Conservation (phyloP, 1,139 yeast genomes). For the Taphrina betulina region DNA sequence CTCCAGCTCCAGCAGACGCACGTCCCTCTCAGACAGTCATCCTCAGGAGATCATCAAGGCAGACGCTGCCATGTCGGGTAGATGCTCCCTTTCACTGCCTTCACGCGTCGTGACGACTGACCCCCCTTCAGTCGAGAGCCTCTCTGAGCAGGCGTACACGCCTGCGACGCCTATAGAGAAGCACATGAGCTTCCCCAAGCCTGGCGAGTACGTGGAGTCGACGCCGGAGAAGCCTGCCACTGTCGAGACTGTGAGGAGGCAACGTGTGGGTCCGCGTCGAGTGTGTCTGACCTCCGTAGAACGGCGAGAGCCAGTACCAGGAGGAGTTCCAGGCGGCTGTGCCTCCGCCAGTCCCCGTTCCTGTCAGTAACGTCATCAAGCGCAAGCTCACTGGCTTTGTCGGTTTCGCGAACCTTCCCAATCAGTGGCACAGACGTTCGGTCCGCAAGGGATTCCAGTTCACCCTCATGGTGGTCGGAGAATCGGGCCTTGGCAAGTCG, state of each 20-base stretch:
- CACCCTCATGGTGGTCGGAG: constrained; percentile 84
- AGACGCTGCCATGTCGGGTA: too few relatives aligned
- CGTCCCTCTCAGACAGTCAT: too few relatives aligned
- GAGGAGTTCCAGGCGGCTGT: constrained; percentile 19
- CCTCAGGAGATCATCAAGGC: too few relatives aligned
- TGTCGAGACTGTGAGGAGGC: too few relatives aligned
- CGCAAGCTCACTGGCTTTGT: constrained; percentile 60
- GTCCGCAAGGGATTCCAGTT: constrained; percentile 91
- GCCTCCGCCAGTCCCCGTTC: constrained; percentile 20
- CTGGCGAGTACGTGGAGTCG: too few relatives aligned
- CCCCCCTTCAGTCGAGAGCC: constrained; percentile 13
- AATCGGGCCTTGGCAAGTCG: constrained; percentile 89
- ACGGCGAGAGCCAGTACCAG: neutral
- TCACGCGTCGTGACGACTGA: too few relatives aligned
- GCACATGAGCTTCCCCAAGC: neutral
- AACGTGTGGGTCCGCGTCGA: too few relatives aligned
- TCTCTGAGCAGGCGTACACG: constrained; percentile 3
- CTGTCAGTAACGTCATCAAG: constrained; percentile 20
- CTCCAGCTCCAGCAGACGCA: too few relatives aligned
- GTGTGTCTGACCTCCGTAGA: neutral
- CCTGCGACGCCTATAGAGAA: constrained; percentile 7
- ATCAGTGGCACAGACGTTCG: constrained; percentile 97
- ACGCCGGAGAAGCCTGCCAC: too few relatives aligned
- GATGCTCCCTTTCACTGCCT: too few relatives aligned
- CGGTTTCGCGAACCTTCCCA: constrained; percentile 96